phyloP scores from a whole-genome alignment of 257 asterid species.

The Solanum sejunctum region DNA sequence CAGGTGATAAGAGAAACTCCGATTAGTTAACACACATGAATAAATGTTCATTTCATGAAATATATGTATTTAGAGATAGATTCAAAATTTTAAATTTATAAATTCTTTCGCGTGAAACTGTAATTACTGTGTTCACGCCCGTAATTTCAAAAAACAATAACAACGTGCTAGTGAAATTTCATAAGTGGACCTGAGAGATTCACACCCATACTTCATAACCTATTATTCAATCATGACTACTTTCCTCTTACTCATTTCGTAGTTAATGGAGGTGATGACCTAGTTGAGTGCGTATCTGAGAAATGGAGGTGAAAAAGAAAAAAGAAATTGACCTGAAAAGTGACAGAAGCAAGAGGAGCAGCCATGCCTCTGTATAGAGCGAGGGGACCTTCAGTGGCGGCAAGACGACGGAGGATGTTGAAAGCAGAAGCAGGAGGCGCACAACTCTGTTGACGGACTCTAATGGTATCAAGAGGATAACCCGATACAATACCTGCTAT shows the following conservation, averaged over 20 bases:
- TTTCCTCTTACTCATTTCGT: no score
- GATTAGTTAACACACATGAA: background rate
- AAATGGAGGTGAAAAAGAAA: no score
- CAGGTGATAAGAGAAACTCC: background rate
- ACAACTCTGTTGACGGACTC: slow-evolving; percentile 61
- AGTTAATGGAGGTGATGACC: no score
- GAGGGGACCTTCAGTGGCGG: slow-evolving; percentile 40
- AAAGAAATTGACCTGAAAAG: slow-evolving; percentile 45
- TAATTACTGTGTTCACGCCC: no score
- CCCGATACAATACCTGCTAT: slow-evolving; percentile 63
- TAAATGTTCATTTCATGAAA: background rate
- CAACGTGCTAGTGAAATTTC: no score
- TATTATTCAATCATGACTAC: no score
- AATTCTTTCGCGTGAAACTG: background rate
- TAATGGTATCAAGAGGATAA: slow-evolving; percentile 69
- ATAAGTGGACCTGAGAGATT: no score
- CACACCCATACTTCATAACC: no score
- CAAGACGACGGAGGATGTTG: slow-evolving; percentile 29
- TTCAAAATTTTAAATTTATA: background rate
- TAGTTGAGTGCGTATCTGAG: no score
- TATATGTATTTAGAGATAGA: background rate
- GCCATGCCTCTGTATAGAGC: slow-evolving; percentile 75
- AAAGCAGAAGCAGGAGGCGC: slow-evolving; percentile 31
- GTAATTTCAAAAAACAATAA: no score
- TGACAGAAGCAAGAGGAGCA: slow-evolving; percentile 66